Evolutionary conservation across 208 protist species (phyloP), one percentile per base, ranked within the genome.

Genomic region (Leishmania turanica): DNA sequence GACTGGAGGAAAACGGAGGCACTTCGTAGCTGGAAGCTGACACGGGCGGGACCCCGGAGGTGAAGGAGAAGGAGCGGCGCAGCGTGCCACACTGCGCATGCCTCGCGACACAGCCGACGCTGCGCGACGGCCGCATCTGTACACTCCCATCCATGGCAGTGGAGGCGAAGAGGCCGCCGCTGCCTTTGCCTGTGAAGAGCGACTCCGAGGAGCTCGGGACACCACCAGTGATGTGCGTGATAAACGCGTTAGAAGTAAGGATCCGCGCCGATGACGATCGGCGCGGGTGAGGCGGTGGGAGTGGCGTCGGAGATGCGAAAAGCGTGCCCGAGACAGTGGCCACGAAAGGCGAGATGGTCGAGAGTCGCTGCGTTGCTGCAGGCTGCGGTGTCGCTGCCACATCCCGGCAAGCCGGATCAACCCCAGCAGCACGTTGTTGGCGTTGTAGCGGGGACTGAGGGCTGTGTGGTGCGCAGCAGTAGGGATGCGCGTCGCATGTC

Each of bases 51-150:
- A 82, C 51, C 2, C 82, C 82, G 19, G 82, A 62, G 0, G 82
- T 86, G 40, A 86, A 86, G 40, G 82, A 86, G 19, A 80, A 79
- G 31, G 82, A 81, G 64, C 82, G 82, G n/a, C 74, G 78, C 74
- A 86, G 56, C 37, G 74, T 54, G 6, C 42, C 34, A 24, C n/a
- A 27, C 40, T 15, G 21, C 13, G 53, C 68, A 2, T 78, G 78
- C 13, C 27, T 31, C 62, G 80, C 19, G 58, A 53, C n/a, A 31
- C 40, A 51, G 75, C 37, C 65, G 9, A 0, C 42, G 54, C 42
- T 73, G 40, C 66, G 60, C 40, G 34, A 58, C 34, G 21, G 45
- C 17, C 45, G 60, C 3, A 24, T 42, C 1, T 4, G 64, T 3
- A 58, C 37, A 17, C 51, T 45, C 51, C 42, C 72, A 11, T 76